phyloP scores from a whole-genome alignment of 1,284 basidiomycete genomes.

The Irpex lacteus region DNA sequence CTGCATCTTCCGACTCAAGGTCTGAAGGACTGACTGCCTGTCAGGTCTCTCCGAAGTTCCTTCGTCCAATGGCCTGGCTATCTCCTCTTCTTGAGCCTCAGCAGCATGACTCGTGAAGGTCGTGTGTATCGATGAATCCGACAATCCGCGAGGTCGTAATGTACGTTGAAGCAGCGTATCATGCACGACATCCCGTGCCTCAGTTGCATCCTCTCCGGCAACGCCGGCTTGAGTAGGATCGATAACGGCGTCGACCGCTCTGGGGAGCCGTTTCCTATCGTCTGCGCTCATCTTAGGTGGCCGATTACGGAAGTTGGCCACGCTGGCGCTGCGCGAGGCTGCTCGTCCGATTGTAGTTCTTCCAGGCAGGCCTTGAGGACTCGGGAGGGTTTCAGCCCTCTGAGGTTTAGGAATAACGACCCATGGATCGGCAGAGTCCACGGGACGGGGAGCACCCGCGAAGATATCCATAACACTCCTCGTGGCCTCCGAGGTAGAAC shows the following conservation, averaged over 20 bases:
- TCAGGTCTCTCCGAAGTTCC: conserved; percentile 22
- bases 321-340: conserved; percentile 18
- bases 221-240: conserved; percentile 14
- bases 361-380: conserved; percentile 12
- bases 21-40: conserved; percentile 46
- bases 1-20: conserved; percentile 50
- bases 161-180: conserved; percentile 60
- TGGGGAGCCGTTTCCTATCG: conserved; percentile 20
- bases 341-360: conserved; percentile 26
- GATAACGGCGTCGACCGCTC: conserved; percentile 27
- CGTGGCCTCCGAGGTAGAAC: conserved; percentile 19
- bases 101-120: conserved; percentile 64
- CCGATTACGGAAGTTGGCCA: conserved; percentile 1
- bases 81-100: conserved; percentile 22
- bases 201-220: conserved; percentile 46
- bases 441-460: conserved; percentile 67
- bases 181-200: conserved; percentile 37
- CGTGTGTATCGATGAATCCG: conserved; percentile 88
- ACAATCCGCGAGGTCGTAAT: conserved; percentile 76
- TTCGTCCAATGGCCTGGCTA: conserved; percentile 11
- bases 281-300: background rate
- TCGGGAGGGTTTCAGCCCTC: conserved; percentile 16
- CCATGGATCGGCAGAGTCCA: conserved; percentile 53
- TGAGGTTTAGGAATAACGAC: conserved; percentile 51
- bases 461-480: conserved; percentile 73